Conservation (phyloP, 805 yeast species). For the Blastobotrys muscicola region DNA sequence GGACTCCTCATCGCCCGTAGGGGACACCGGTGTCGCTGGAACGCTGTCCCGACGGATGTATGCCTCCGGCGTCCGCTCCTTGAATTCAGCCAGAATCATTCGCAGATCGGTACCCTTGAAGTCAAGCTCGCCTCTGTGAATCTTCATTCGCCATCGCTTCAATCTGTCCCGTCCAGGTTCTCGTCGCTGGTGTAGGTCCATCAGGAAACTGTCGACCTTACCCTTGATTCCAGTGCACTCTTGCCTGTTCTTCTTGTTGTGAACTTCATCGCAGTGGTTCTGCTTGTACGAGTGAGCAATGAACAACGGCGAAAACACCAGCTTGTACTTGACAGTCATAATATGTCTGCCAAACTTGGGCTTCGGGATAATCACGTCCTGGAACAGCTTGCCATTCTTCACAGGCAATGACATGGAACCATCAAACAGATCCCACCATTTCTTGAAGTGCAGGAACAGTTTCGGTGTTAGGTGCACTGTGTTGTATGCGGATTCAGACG, state of each 20-base stretch:
- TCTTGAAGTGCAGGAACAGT: conserved; percentile 55
- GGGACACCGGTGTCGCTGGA: conserved; percentile 8
- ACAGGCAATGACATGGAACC: conserved; percentile 73
- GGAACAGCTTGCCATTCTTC: conserved; percentile 62
- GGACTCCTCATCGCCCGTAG: conserved; percentile 9
- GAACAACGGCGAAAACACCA: conserved; percentile 62
- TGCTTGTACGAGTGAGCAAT: conserved; percentile 60
- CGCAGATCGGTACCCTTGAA: conserved; percentile 61
- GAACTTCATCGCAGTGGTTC: conserved; percentile 33
- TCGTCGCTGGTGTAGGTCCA: conserved; percentile 58
- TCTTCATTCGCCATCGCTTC: conserved; percentile 39
- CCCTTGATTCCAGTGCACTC: conserved; percentile 61
- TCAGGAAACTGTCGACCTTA: conserved; percentile 41
- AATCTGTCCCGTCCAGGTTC: conserved; percentile 24
- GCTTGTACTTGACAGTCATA: conserved; percentile 68
- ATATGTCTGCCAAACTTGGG: conserved; percentile 65
- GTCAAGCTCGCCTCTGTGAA: conserved; percentile 62
- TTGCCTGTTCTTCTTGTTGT: conserved; percentile 34
- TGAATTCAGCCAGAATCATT: conserved; percentile 52
- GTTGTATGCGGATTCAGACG: conserved; percentile 39
- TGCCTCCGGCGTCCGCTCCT: conserved; percentile 41
- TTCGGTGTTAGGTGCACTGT: conserved; percentile 69
- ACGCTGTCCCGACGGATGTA: conserved; percentile 23
- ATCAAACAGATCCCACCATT: conserved; percentile 84
- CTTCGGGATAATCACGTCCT: conserved; percentile 12